Base-by-base conservation (phyloP, 148 eudicot species). In the Drosera capensis region DNA sequence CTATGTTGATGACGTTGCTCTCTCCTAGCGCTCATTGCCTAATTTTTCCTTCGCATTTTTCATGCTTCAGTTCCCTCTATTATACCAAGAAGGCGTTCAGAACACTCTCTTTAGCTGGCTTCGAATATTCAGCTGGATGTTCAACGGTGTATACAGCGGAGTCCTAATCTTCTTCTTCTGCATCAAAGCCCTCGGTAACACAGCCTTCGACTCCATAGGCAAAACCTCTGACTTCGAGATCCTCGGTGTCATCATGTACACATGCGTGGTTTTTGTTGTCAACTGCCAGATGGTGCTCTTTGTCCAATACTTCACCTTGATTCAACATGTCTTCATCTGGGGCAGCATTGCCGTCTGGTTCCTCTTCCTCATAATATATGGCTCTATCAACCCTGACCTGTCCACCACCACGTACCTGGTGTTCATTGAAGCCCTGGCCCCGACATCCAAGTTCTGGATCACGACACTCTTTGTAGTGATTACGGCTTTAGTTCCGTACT, bases 31-130 rank as follows among this genome's bases (percentile, higher is more conserved):
- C 31, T 8, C 2, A 17, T 48, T 14, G 26, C 26, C 14, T 2
- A 19, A 45, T 49, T 49, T 6, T 28, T 12, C 9, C 21, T 48
- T 48, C 6, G 16, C n/a, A 23, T 12, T 15, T 47, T 52, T 5
- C 20, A 24, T 45, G 29, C 59, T 23, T 53, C 81, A 88, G 95
- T 90, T 80, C 51, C 94, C 97, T 19, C 48, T 84, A 44, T 58
- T 90, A 5, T 90, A 90, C 68, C 97, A 90, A 90, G 92, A 90
- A 83, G 96, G 97, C 13, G 76, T 90, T 23, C 94, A 84, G 45
- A 78, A 90, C 43, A 70, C 63, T 41, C 95, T 90, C 47, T 90
- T 90, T 74, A 75, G 78, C 56, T 90, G 97, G 97, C 56, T 55
- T n/a, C 70, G 97, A 13, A 78, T 90, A 20, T 73, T 90, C 25